These are phyloP conservation scores for Eutrema japonicum DNA, from an alignment of 345 rosid species.

Conservation along the genomic window DNA sequence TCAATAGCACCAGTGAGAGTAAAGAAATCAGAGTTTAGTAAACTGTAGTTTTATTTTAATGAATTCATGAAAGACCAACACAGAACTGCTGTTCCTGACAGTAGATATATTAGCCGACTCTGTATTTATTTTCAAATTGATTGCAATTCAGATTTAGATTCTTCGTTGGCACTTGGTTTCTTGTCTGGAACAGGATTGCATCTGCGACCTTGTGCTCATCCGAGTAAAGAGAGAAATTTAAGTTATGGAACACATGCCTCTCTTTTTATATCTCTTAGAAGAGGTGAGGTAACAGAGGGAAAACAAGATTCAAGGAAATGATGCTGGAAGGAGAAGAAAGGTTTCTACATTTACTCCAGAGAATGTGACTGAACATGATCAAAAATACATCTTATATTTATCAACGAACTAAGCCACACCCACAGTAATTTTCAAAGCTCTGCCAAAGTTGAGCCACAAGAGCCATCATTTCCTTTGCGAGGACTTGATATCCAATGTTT, in stretches of 20 bases:
- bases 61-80: constrained; percentile 1
- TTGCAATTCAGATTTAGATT: constrained; percentile 12
- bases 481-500: not conserved
- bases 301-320: constrained; percentile 15
- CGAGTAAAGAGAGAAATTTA: constrained; percentile 5
- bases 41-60: not conserved
- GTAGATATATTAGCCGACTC: not conserved
- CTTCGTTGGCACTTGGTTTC: constrained; percentile 14
- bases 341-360: constrained; percentile 25
- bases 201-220: not conserved
- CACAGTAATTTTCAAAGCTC: constrained; percentile 20
- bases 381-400: constrained; percentile 20
- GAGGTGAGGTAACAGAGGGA: not conserved
- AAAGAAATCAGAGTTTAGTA: constrained; percentile 12
- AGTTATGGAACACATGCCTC: constrained; percentile 18
- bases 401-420: constrained; percentile 32
- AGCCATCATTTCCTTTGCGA: constrained; percentile 18
- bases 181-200: constrained; percentile 11
- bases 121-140: constrained; percentile 8
- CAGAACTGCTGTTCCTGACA: constrained; percentile 18
- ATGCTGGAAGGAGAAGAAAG: constrained; percentile 27
- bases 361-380: constrained; percentile 27
- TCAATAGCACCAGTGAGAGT: constrained; percentile 4
- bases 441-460: constrained; percentile 25
- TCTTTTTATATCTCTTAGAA: constrained; percentile 5